A percentile compares a stretch with the other conserved stretches of the same genome.
These are phyloP conservation scores for Tuber umbilicatum DNA, from an alignment of 495 filamentous ascomycete genomes.

Conservation along the genomic window DNA sequence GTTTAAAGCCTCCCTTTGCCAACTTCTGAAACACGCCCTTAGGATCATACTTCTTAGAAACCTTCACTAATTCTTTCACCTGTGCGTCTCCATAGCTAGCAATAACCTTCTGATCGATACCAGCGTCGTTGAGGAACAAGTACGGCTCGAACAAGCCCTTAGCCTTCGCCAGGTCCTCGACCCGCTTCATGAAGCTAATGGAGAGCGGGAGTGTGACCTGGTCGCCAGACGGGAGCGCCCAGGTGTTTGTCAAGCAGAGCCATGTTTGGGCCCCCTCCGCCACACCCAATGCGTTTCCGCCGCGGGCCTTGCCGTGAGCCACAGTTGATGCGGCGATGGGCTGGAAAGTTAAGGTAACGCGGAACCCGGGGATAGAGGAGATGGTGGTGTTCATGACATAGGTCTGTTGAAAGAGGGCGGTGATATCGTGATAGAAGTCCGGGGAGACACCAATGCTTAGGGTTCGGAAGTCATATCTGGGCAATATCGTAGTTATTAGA, in stretches of 20 bases:
- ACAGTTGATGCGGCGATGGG: conserved; percentile 40
- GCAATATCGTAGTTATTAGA: background rate
- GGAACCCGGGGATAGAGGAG: conserved; percentile 9
- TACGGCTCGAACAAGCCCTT: conserved; percentile 29
- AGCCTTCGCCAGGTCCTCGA: conserved; percentile 11
- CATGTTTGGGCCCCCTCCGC: conserved; percentile 17
- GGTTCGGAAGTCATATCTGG: conserved; percentile 13
- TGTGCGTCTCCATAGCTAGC: conserved; percentile 46
- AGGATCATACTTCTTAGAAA: conserved; percentile 48
- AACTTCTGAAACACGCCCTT: conserved; percentile 44
- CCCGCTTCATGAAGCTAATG: conserved; percentile 1
- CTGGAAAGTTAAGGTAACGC: conserved; percentile 37
- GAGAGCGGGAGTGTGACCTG: background rate
- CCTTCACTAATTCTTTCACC: conserved; percentile 37
- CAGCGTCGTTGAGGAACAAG: conserved; percentile 47
- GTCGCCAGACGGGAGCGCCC: conserved; percentile 10
- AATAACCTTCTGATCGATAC: conserved; percentile 46
- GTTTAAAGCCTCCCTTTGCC: conserved; percentile 31
- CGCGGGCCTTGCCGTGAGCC: conserved; percentile 25
- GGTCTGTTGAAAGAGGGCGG: conserved; percentile 21
- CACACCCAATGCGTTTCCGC: conserved; percentile 44
- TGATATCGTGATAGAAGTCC: conserved; percentile 20
- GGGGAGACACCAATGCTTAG: conserved; percentile 11
- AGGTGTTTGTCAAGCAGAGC: conserved; percentile 9
- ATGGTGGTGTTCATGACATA: conserved; percentile 14